Conservation (phyloP, 306 rosid genomes). For the Citrullus colocynthis region DNA sequence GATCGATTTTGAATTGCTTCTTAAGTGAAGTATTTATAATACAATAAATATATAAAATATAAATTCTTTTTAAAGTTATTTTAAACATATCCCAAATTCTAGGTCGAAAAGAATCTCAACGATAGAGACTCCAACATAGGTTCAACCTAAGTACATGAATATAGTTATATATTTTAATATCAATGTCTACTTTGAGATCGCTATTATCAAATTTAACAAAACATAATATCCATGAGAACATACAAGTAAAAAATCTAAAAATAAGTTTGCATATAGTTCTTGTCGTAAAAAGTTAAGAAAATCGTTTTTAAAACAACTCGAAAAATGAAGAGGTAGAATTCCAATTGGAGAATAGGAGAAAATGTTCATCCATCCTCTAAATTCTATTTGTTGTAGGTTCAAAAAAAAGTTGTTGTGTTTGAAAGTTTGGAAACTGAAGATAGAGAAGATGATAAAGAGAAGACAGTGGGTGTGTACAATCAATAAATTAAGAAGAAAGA, state of each 20-base stretch:
- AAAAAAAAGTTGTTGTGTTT: not conserved
- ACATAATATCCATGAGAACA: not conserved
- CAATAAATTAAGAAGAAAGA: not conserved
- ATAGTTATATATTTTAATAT: not conserved
- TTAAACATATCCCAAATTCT: no score
- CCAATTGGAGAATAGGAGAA: not conserved
- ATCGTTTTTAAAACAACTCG: not conserved
- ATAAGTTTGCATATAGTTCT: not conserved
- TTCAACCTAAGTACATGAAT: not conserved
- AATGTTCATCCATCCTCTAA: not conserved
- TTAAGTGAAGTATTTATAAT: no score
- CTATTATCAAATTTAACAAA: not conserved
- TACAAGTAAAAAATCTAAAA: no score
- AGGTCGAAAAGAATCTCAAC: no score
- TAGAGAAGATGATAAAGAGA: not conserved
- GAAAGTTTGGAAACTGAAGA: not conserved
- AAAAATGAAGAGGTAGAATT: not conserved
- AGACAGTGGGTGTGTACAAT: not conserved
- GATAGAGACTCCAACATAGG: not conserved
- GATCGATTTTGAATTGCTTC: no score
- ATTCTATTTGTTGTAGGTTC: not conserved
- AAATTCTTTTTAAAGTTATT: no score
- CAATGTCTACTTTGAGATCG: not conserved
- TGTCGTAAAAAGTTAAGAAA: not conserved
- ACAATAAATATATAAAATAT: no score